Base-by-base conservation (phyloP, 768 basidiomycete genomes). In the Suillus alpinus region DNA sequence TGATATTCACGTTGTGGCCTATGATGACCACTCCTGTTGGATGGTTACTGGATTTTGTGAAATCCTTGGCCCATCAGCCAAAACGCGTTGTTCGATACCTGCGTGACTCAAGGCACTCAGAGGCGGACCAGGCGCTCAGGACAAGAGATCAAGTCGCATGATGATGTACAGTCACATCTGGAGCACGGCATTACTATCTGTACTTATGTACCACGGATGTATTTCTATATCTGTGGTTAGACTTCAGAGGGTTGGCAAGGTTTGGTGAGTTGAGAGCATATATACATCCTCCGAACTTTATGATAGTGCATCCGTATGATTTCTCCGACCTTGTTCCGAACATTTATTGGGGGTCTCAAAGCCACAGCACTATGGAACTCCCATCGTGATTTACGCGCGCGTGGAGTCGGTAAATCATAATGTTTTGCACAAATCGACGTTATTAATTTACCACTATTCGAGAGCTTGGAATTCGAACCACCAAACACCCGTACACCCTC, bases 1-100 rank as follows among this genome's bases (percentile, higher is more conserved):
- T 59, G n/a, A 57, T 71, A 10, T 57, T 75, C 31, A 43, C 59
- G 9, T 70, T 71, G 69, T 71, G 64, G 61, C 61, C 57, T 18
- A n/a, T 53, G 23, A 37, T 53, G 20, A 18, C 14, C 14, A 36
- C 14, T 23, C 9, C 8, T 53, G 32, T 53, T 8, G 23, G 36
- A 53, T 10, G 23, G 36, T 34, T 37, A 26, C 20, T 37, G 34
- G 34, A 55, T 37, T 16, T 26, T 39, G 37, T 23, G 23, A 37
- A 3, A 26, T 18, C 10, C 36, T 55, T 55, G 8, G 36, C 23
- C 16, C 9, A 5, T 26, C 53, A 55, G 37, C 23, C 37, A 37
- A 26, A 18, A 16, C 36, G 14, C 16, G 53, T 18, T 23, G 10
- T 39, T 16, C 37, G 2, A 39, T 55, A 26, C 26, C 36, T 55